A percentile compares a stretch with the other conserved stretches of the same genome.
Conservation (phyloP, 2,329 filamentous ascomycete species). For the Pseudogymnoascus sp. region DNA sequence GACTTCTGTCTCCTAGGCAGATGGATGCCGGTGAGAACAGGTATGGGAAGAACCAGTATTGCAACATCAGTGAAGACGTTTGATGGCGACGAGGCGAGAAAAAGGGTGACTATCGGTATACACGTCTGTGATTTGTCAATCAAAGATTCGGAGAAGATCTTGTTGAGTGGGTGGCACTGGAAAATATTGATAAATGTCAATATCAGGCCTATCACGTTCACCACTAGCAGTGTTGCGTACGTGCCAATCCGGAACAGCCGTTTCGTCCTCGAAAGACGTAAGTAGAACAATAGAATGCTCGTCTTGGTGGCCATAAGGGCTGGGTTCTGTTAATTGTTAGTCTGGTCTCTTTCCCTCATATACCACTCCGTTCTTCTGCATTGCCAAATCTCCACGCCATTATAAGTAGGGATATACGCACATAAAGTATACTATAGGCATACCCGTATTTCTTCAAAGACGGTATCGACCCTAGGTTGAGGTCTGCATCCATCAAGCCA, state of each 20-base stretch:
- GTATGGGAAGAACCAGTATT: conserved; percentile 77
- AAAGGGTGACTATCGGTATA: conserved; percentile 48
- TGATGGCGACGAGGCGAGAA: conserved; percentile 69
- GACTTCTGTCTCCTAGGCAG: conserved; percentile 77
- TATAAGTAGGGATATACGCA: conserved; percentile 27
- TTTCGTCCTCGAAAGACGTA: conserved; percentile 68
- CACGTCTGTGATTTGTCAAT: conserved; percentile 5
- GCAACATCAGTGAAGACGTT: conserved; percentile 86
- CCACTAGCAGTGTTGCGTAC: conserved; percentile 65
- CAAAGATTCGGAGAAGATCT: conserved; percentile 49
- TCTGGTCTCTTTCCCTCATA: neutral
- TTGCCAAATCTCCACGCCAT: neutral
- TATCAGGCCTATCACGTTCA: conserved; percentile 68
- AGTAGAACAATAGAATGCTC: conserved; percentile 79
- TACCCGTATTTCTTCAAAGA: conserved; percentile 52
- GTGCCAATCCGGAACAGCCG: conserved; percentile 71
- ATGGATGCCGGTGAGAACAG: conserved; percentile 75
- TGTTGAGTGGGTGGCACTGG: conserved; percentile 66
- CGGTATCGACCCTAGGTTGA: conserved; percentile 39
- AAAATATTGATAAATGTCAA: conserved; percentile 80
- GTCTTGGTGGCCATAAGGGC: conserved; percentile 84
- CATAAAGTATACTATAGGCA: conserved; percentile 53
- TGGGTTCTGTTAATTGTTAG: conserved; percentile 53
- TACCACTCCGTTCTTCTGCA: neutral
- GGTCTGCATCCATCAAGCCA: conserved; percentile 55